Evolutionary conservation across 2,329 filamentous ascomycete genomes (phyloP).

Genomic region (Helminthosporium solani): DNA sequence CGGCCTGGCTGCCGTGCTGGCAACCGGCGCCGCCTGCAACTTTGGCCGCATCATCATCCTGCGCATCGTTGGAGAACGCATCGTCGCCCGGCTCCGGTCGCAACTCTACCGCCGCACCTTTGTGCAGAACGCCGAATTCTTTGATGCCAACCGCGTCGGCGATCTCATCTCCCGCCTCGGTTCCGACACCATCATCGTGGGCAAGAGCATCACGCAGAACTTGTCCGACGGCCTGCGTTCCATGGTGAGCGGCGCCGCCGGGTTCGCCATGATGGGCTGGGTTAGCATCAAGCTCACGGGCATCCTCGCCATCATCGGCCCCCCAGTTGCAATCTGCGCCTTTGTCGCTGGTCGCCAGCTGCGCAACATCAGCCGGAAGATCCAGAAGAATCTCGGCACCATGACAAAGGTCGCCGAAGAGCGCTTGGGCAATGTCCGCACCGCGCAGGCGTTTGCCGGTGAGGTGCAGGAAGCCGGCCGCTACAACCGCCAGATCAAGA

Average conservation of each 20-base stretch:
- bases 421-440: constrained; percentile 93
- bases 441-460: constrained; percentile 92
- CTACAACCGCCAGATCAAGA: constrained; percentile 89
- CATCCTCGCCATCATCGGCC: constrained; percentile 81
- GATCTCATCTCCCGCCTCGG: constrained; percentile 94
- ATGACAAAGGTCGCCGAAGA: constrained; percentile 98
- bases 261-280: constrained; percentile 93
- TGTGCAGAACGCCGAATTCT: constrained; percentile 97
- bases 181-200: constrained; percentile 95
- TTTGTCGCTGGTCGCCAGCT: constrained; percentile 91
- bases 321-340: constrained; percentile 84
- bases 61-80: constrained; percentile 89
- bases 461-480: constrained; percentile 86
- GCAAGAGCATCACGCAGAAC: constrained; percentile 98
- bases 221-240: constrained; percentile 92
- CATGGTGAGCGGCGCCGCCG: constrained; percentile 84
- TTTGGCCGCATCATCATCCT: constrained; percentile 92
- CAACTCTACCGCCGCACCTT: constrained; percentile 90
- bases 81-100: constrained; percentile 85
- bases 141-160: constrained; percentile 94
- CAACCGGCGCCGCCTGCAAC: constrained; percentile 83
- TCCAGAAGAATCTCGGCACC: constrained; percentile 89
- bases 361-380: constrained; percentile 83
- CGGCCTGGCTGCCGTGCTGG: constrained; percentile 70
- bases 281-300: constrained; percentile 88